Evolutionary conservation across 2,329 filamentous ascomycete genomes (phyloP).

Genomic region (Hymenoscyphus linearis): DNA sequence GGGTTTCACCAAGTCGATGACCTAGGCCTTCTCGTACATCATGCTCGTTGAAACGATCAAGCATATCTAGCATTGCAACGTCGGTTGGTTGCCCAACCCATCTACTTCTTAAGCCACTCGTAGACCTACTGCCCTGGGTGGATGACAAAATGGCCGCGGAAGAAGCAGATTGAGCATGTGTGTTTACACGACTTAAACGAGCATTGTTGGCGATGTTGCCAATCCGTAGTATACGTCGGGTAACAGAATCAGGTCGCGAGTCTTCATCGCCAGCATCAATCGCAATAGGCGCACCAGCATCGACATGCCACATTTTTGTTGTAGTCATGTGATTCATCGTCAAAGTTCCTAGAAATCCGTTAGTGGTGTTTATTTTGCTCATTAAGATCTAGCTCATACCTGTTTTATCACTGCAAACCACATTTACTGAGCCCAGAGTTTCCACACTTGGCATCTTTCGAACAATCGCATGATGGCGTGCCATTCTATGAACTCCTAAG

Average conservation of each 20-base stretch:
- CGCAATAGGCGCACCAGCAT: conserved; percentile 47
- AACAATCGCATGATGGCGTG: conserved; percentile 89
- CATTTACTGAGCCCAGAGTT: conserved; percentile 95
- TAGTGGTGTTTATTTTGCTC: conserved; percentile 20
- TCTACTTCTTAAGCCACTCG: conserved; percentile 65
- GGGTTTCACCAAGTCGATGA: conserved; percentile 76
- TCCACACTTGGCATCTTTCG: conserved; percentile 94
- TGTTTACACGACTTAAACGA: conserved; percentile 67
- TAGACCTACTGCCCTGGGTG: conserved; percentile 57
- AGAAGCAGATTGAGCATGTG: conserved; percentile 63
- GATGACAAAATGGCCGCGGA: conserved; percentile 81
- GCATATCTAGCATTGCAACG: conserved; percentile 89
- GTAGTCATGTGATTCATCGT: conserved; percentile 99
- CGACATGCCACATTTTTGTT: conserved; percentile 94
- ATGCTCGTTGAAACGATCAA: conserved; percentile 87
- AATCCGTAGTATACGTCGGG: conserved; percentile 76
- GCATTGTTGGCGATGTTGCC: conserved; percentile 97
- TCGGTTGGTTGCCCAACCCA: conserved; percentile 98
- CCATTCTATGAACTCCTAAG: conserved; percentile 93
- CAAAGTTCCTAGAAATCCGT: conserved; percentile 60
- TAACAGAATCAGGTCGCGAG: conserved; percentile 63
- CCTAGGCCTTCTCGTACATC: conserved; percentile 85
- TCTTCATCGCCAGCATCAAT: conserved; percentile 52
- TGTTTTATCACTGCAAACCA: conserved; percentile 99
- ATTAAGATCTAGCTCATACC: conserved; percentile 40